These are phyloP conservation scores for Byssothecium circinans DNA, from an alignment of 2,329 filamentous ascomycete genomes.

Conservation along the genomic window DNA sequence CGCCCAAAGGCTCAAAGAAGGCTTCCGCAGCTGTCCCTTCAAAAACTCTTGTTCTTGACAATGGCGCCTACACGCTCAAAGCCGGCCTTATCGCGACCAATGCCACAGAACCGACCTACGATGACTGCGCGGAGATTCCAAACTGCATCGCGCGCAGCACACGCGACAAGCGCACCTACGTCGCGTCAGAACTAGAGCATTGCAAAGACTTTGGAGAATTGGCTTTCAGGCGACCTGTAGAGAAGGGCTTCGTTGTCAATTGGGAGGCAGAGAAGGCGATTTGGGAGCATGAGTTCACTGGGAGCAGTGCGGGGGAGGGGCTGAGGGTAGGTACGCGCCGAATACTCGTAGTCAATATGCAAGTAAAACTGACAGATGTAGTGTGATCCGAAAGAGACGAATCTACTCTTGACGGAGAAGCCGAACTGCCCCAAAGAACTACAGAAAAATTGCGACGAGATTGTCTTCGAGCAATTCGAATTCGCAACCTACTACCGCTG, in stretches of 20 bases:
- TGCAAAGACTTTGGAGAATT: slow-evolving; percentile 91
- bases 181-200: slow-evolving; percentile 74
- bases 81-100: slow-evolving; percentile 66
- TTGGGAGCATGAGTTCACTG: slow-evolving; percentile 88
- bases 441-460: slow-evolving; percentile 90
- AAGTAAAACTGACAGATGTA: slow-evolving; percentile 23
- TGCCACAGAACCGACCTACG: slow-evolving; percentile 33
- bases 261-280: slow-evolving; percentile 97
- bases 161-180: slow-evolving; percentile 75
- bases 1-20: slow-evolving; percentile 37
- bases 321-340: slow-evolving; percentile 49
- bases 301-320: slow-evolving; percentile 67
- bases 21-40: slow-evolving; percentile 18
- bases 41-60: slow-evolving; percentile 82
- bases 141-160: slow-evolving; percentile 84
- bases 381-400: slow-evolving; percentile 79
- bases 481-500: slow-evolving; percentile 84
- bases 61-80: slow-evolving; percentile 89
- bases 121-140: slow-evolving; percentile 69
- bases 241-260: slow-evolving; percentile 92
- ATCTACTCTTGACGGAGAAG: slow-evolving; percentile 81
- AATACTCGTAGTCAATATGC: neutral
- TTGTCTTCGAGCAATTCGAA: slow-evolving; percentile 95
- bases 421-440: slow-evolving; percentile 79
- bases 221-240: slow-evolving; percentile 82